A percentile compares a stretch with the other conserved stretches of the same genome.
phyloP scores from a whole-genome alignment of 352 stramenopile genomes.

The Pythium vanterpoolii region DNA sequence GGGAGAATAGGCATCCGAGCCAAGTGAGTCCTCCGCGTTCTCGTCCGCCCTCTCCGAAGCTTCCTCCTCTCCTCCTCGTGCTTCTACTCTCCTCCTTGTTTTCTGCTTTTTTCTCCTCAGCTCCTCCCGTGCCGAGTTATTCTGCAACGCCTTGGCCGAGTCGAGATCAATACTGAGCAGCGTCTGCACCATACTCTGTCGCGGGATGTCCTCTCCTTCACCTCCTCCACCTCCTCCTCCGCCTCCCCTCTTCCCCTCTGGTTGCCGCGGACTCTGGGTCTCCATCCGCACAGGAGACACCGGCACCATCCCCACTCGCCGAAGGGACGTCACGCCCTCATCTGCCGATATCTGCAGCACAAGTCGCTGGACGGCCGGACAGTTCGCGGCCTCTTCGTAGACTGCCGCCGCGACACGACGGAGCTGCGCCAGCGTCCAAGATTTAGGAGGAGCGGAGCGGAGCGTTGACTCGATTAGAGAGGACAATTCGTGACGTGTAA shows the following conservation, averaged over 20 bases:
- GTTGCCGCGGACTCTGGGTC: background rate
- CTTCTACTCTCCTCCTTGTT: background rate
- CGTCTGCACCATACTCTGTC: constrained; percentile 32
- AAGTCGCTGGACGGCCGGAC: background rate
- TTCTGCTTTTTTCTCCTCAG: background rate
- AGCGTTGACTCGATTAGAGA: background rate
- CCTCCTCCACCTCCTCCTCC: too few relatives aligned
- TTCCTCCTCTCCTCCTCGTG: background rate
- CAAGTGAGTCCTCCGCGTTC: constrained; percentile 24
- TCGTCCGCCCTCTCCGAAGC: too few relatives aligned
- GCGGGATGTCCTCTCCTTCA: background rate
- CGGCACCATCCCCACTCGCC: background rate
- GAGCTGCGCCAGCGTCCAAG: too few relatives aligned
- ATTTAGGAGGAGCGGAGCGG: too few relatives aligned
- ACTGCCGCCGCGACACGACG: background rate
- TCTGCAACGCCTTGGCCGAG: constrained; percentile 26
- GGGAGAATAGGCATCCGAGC: constrained; percentile 35
- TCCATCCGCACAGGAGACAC: constrained; percentile 4
- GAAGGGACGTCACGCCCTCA: background rate
- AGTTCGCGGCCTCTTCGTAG: constrained; percentile 1
- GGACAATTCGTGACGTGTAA: background rate
- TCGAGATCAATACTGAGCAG: constrained; percentile 48
- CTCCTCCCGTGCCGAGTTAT: background rate
- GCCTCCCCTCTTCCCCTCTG: too few relatives aligned
- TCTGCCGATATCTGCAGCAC: constrained; percentile 10